Evolutionary conservation across 2,329 filamentous ascomycete genomes (phyloP).

Genomic region (Neoarthrinium moseri): DNA sequence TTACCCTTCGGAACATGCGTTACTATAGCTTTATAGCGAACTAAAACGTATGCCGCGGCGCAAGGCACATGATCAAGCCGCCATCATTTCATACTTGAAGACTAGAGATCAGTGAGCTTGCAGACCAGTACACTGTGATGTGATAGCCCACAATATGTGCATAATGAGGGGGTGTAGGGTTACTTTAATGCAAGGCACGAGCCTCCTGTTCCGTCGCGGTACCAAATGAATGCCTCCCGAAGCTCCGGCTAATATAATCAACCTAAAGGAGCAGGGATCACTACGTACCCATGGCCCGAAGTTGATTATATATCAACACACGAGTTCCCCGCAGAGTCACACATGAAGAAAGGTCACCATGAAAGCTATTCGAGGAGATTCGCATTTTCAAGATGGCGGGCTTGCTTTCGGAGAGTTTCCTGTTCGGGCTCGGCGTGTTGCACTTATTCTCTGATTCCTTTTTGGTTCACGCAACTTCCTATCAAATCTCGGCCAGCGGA

Average conservation of each 20-base stretch:
- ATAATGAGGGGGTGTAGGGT: too few relatives aligned
- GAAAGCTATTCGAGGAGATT: background rate
- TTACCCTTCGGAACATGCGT: too few relatives aligned
- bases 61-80: too few relatives aligned
- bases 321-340: background rate
- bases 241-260: background rate
- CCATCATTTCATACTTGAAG: too few relatives aligned
- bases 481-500: background rate
- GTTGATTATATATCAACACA: background rate
- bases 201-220: background rate
- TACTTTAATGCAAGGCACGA: background rate
- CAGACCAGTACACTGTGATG: too few relatives aligned
- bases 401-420: background rate
- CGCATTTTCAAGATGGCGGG: background rate
- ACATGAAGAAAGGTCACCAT: too few relatives aligned
- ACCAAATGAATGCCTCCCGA: background rate
- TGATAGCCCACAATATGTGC: too few relatives aligned
- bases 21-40: too few relatives aligned
- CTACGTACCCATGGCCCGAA: background rate
- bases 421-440: background rate
- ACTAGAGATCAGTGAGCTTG: too few relatives aligned
- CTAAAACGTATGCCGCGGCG: too few relatives aligned
- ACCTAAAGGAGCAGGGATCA: background rate
- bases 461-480: background rate
- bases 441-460: background rate